Evolutionary conservation across 176 grass and related monocot genomes (phyloP).

Genomic region (Carex scoparia): DNA sequence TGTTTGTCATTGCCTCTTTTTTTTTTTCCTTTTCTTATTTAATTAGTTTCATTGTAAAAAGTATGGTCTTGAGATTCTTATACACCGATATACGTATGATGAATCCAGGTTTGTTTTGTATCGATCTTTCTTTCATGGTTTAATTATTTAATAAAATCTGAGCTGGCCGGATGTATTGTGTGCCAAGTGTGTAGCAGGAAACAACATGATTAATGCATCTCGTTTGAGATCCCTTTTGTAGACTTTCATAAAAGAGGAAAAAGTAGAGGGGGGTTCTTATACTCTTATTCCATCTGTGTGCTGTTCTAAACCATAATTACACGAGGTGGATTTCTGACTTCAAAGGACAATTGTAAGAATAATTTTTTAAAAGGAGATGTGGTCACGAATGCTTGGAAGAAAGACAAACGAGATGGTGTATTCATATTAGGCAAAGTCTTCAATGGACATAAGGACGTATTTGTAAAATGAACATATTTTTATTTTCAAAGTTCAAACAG

Average conservation of each 20-base stretch:
- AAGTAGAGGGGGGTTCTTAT: neutral
- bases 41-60: neutral
- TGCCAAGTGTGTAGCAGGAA: neutral
- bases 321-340: neutral
- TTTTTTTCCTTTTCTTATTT: neutral
- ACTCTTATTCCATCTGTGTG: neutral
- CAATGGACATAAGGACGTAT: no score
- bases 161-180: neutral
- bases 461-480: no score
- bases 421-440: no score
- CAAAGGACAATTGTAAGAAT: conserved; percentile 3
- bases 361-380: neutral
- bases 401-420: neutral
- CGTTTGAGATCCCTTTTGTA: conserved; percentile 1
- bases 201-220: neutral
- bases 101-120: neutral
- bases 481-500: no score
- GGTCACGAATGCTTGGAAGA: neutral
- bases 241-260: neutral
- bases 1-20: conserved; percentile 12
- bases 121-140: neutral
- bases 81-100: neutral
- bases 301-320: conserved; percentile 7
- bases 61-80: neutral
- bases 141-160: neutral